Evolutionary conservation across 768 basidiomycete genomes (phyloP).

Genomic region (Boletus edulis): DNA sequence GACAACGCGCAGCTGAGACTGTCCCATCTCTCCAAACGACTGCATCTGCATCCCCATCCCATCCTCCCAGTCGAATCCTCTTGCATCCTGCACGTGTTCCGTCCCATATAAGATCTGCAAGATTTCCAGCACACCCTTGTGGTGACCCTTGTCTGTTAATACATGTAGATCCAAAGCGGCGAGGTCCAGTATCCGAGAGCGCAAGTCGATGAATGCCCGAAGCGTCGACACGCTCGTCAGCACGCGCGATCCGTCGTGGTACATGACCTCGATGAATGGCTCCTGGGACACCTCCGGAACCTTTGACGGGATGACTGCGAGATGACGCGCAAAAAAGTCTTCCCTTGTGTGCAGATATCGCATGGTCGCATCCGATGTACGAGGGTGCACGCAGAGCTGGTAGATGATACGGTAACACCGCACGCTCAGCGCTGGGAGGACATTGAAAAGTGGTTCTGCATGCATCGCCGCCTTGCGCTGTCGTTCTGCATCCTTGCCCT

Average conservation of each 20-base stretch:
- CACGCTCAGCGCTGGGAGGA: constrained; percentile 78
- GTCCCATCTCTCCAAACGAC: constrained; percentile 70
- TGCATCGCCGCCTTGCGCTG: constrained; percentile 27
- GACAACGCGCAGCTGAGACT: constrained; percentile 81
- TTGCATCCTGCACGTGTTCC: constrained; percentile 46
- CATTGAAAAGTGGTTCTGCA: constrained; percentile 54
- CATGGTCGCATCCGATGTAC: constrained; percentile 77
- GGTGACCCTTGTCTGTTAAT: constrained; percentile 73
- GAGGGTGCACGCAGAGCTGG: constrained; percentile 84
- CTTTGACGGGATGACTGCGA: constrained; percentile 70
- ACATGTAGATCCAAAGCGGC: constrained; percentile 87
- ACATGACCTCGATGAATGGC: constrained; percentile 56
- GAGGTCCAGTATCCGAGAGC: constrained; percentile 82
- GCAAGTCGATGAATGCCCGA: constrained; percentile 74
- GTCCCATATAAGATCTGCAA: constrained; percentile 80
- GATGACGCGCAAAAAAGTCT: constrained; percentile 85
- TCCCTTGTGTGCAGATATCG: constrained; percentile 86
- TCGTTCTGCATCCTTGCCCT: constrained; percentile 38
- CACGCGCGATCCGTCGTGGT: constrained; percentile 68
- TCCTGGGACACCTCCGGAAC: constrained; percentile 50
- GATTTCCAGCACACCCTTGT: constrained; percentile 69
- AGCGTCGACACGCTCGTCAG: constrained; percentile 66
- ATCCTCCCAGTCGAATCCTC: constrained; percentile 39
- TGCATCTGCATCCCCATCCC: constrained; percentile 37
- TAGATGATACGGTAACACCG: constrained; percentile 80